Base-by-base conservation (phyloP, 495 filamentous ascomycete genomes). In the Cetradonia linearis region DNA sequence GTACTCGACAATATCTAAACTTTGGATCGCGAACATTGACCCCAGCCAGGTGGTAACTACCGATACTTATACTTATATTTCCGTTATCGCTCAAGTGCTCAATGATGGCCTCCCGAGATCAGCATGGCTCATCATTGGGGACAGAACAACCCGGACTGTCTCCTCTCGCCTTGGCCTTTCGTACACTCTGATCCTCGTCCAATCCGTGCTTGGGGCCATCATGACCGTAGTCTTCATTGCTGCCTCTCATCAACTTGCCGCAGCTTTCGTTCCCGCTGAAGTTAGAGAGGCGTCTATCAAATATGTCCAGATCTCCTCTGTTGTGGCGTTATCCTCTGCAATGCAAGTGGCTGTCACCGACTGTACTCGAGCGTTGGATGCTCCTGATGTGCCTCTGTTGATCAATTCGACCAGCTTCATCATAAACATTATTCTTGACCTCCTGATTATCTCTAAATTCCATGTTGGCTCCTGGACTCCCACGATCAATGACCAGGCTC, bases 11-110 rank as follows among this genome's bases (percentile, higher is more conserved):
- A 77, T 89, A 2, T 78, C 77, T 60, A 91, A 90, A 68, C 74
- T 89, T 28, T 89, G 85, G 87, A 77, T 91, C 20, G 83, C 86
- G 7, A 77, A 82, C 55, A 86, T 90, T 63, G 80, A 88, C 71
- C 69, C 78, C 3, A 78, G 71, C 33, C 73, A 81, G 47, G 82
- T 89, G n/a, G 85, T 79, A 18, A 87, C 82, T 8, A 87, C 86
- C 0, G 86, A 88, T 60, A 66, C 74, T 10, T 85, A 83, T 67
- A 83, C 80, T 9, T 81, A 81, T 60, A 86, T 89, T 62, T 76
- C 79, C 30, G 74, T 81, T 20, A 75, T 88, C 18, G 80, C 77
- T 0, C 80, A 89, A 63, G 84, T 87, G 1, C 70, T 89, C 46
- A 89, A 89, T 69, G 85, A 91, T 65, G 85, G 86, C 16, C 80